Conservation (phyloP, 2,329 filamentous ascomycete species). For the Fusarium austroafricanum region DNA sequence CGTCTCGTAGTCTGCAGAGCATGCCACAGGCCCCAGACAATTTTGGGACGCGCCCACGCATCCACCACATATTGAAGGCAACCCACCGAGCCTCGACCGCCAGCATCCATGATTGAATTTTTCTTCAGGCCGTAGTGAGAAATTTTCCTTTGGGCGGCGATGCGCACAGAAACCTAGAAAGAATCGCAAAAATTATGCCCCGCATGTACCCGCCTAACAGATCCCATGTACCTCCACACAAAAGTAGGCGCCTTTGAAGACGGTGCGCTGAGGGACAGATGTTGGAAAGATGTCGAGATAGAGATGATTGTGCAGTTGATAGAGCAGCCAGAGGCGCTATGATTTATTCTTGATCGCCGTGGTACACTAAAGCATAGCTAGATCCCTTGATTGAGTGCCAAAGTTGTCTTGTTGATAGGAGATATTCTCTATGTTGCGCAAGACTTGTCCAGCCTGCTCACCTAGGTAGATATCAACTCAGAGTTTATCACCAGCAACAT, state of each 20-base stretch:
- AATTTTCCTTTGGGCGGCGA: constrained; percentile 42
- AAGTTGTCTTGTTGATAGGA: no score
- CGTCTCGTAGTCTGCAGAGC: constrained; percentile 19
- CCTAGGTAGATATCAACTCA: no score
- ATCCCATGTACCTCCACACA: constrained; percentile 42
- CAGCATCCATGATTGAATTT: constrained; percentile 38
- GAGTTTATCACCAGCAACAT: not conserved
- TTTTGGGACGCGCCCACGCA: constrained; percentile 23
- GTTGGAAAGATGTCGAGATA: constrained; percentile 12
- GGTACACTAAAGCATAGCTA: not conserved
- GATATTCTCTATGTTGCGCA: not conserved
- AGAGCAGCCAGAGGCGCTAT: constrained; percentile 1
- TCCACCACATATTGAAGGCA: constrained; percentile 34
- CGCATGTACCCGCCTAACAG: constrained; percentile 48
- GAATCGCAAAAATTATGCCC: constrained; percentile 32
- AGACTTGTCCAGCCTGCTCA: not conserved
- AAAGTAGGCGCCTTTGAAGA: constrained; percentile 8
- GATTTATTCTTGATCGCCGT: not conserved
- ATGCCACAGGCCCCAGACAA: constrained; percentile 33
- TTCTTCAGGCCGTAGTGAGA: constrained; percentile 41
- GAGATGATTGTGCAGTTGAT: not conserved
- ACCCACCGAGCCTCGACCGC: constrained; percentile 40
- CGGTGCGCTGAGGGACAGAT: constrained; percentile 11
- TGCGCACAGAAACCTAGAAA: constrained; percentile 22
- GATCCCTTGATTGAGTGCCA: not conserved